phyloP scores from a whole-genome alignment of 139 green algal species.

The Chlamydomonas sp. region DNA sequence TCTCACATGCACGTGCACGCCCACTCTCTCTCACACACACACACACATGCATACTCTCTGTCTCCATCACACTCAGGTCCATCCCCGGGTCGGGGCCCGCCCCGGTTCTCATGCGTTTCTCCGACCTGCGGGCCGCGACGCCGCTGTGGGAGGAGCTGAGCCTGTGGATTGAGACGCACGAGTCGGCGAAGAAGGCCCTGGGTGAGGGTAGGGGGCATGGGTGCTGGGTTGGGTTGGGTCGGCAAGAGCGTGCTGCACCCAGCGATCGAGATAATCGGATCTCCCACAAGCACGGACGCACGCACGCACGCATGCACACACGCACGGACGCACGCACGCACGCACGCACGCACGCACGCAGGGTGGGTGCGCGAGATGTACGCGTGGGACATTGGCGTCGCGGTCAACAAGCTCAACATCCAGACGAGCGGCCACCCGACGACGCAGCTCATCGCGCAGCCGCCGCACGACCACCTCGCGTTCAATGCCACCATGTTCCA shows the following conservation, averaged over 20 bases:
- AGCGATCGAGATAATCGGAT: too few species aligned
- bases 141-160: conserved; percentile 74
- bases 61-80: background rate
- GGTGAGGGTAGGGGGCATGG: conserved; percentile 45
- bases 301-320: conserved; percentile 9
- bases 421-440: conserved; percentile 20
- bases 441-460: conserved; percentile 67
- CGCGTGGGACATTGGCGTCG: conserved; percentile 58
- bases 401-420: conserved; percentile 43
- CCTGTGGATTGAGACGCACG: conserved; percentile 72
- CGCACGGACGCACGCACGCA: too few species aligned
- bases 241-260: too few species aligned
- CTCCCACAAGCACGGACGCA: conserved; percentile 1
- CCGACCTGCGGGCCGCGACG: conserved; percentile 28
- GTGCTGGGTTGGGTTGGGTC: too few species aligned
- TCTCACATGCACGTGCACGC: background rate
- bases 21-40: background rate
- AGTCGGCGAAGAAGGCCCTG: conserved; percentile 69
- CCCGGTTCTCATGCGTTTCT: conserved; percentile 55
- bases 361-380: conserved; percentile 91
- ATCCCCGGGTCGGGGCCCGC: conserved; percentile 44
- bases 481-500: conserved; percentile 73
- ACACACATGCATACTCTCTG: background rate
- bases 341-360: conserved; percentile 12
- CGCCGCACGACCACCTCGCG: conserved; percentile 59